Base-by-base conservation (phyloP, 805 yeast species). In the Suhomyces sp. region DNA sequence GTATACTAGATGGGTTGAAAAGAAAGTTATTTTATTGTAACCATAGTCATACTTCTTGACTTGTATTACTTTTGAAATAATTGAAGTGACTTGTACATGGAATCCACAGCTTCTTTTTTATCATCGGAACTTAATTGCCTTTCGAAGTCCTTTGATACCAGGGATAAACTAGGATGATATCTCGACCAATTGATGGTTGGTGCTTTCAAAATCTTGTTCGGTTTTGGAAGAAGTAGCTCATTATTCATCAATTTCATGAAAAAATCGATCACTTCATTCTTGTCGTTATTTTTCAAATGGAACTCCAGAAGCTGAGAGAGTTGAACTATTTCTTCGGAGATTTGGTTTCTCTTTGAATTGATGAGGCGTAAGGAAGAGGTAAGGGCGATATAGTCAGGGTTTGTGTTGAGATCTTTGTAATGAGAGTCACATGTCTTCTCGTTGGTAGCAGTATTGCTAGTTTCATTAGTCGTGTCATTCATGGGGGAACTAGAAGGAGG, bases 121-220 rank as follows among this genome's bases (percentile, higher is more conserved):
- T 26, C 28, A 24, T 31, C 36, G 25, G 28, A 33, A 27, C 27
- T 37, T 17, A 30, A 22, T 19, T 36, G 24, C 17, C 20, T 33
- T 26, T 47, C 44, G 30, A 50, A 43, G 31, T 43, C 48, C 25
- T 38, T 35, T 11, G 55, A 44, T 31, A 60, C 60, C 18, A 46
- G 39, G 12, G 42, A 38, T 33, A 63, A 48, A 25, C 52, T 51
- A 34, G 49, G 48, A 47, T 64, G 65, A 43, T 65, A 65, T 34
- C 55, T 58, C n/a, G 55, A 37, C 69, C 70, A 65, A 35, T 65
- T 57, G 5, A 68, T 48, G 12, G 43, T 30, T 4, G 73, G 72
- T 18, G 63, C 56, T 28, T 52, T 54, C 16, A 63, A 42, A 15
- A 63, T 53, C 37, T 50, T 51, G 30, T 51, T 51, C 34, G 59